phyloP scores from a whole-genome alignment of 345 rosid species.

The Ricinus communis region DNA sequence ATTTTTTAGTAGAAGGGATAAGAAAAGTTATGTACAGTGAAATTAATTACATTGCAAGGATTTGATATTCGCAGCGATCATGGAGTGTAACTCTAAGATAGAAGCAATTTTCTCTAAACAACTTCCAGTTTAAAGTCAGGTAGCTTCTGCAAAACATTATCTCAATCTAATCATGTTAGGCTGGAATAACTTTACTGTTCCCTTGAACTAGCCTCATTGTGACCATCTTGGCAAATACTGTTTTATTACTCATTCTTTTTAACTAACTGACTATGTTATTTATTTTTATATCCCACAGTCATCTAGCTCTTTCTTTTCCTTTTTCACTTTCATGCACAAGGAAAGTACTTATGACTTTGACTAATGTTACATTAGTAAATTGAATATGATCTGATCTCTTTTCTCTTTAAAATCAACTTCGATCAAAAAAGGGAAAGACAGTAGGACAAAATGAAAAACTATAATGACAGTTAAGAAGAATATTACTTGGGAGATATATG shows the following conservation, averaged over 20 bases:
- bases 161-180: neutral
- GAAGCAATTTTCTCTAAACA: neutral
- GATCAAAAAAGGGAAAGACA: too few relatives aligned
- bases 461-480: neutral
- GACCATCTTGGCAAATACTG: neutral
- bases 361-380: neutral
- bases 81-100: neutral
- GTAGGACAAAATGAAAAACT: too few relatives aligned
- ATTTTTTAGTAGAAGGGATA: neutral
- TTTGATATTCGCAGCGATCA: neutral
- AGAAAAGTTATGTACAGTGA: too few relatives aligned
- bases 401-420: too few relatives aligned
- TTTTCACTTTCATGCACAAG: neutral
- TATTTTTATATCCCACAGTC: neutral
- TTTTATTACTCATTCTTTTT: neutral
- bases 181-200: neutral
- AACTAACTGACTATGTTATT: neutral
- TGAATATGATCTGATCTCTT: too few relatives aligned
- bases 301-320: too few relatives aligned
- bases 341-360: neutral
- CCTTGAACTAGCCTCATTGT: neutral
- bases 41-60: neutral
- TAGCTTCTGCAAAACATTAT: neutral
- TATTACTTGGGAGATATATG: neutral
- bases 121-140: neutral